A percentile compares a stretch with the other conserved stretches of the same genome.
phyloP scores from a whole-genome alignment of 2,329 filamentous ascomycete species.

The Paraphoma chrysanthemicola region DNA sequence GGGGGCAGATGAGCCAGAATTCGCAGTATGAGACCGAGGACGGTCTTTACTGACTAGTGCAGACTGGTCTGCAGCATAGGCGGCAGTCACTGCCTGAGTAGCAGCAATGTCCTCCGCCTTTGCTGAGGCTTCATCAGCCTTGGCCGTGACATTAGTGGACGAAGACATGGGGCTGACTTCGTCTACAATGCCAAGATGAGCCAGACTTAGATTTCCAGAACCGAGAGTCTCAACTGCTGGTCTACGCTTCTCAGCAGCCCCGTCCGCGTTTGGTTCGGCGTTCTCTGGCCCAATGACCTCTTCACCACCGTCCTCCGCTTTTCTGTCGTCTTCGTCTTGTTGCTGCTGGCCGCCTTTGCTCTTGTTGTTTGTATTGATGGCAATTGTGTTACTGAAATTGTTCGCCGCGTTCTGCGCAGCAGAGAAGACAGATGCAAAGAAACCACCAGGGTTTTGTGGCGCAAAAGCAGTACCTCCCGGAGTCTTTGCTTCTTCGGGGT shows the following conservation, averaged over 20 bases:
- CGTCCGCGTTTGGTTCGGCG: constrained; percentile 25
- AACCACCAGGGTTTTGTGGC: constrained; percentile 60
- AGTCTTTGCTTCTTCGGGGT: constrained; percentile 72
- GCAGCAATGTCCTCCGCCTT: constrained; percentile 66
- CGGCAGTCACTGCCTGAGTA: constrained; percentile 66
- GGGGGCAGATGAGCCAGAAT: constrained; percentile 38
- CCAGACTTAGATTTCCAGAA: constrained; percentile 85
- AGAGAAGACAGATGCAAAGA: constrained; percentile 93
- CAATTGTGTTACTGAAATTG: constrained; percentile 75
- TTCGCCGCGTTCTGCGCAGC: constrained; percentile 91
- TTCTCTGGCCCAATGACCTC: constrained; percentile 50
- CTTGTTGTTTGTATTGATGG: constrained; percentile 64
- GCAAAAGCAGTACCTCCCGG: constrained; percentile 60
- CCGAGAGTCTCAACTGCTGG: constrained; percentile 88
- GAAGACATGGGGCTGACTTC: constrained; percentile 64
- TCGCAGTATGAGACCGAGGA: constrained; percentile 49
- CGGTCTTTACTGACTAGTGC: constrained; percentile 40
- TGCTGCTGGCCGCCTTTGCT: constrained; percentile 55
- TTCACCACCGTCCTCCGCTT: constrained; percentile 44
- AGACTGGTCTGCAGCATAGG: constrained; percentile 59
- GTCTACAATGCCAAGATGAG: constrained; percentile 81
- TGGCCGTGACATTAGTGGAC: constrained; percentile 62
- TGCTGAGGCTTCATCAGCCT: constrained; percentile 61
- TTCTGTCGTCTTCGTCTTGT: constrained; percentile 34
- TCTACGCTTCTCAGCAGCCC: constrained; percentile 57